Percentiles rank a stretch among this genome's conserved stretches.
phyloP scores from a whole-genome alignment of 2,329 filamentous ascomycete genomes.

The Tetracladium maxilliforme region DNA sequence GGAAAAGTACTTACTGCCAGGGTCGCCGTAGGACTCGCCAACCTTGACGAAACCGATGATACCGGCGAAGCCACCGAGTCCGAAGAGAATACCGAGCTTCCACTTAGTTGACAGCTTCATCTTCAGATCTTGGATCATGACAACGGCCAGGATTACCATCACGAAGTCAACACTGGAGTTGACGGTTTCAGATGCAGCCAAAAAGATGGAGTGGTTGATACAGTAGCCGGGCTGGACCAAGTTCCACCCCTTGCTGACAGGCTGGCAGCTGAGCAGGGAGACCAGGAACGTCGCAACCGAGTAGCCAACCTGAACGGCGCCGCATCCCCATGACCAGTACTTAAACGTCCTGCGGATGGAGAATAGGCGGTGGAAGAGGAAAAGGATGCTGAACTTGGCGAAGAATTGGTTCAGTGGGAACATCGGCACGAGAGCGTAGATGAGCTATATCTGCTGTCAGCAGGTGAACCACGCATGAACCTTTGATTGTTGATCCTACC shows the following conservation, averaged over 20 bases:
- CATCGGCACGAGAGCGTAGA: neutral
- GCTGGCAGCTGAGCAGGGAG: neutral
- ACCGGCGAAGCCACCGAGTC: conserved; percentile 3
- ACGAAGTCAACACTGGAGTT: neutral
- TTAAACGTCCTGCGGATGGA: conserved; percentile 2
- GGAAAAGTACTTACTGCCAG: too few species aligned
- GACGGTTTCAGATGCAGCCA: neutral
- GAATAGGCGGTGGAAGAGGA: conserved; percentile 5
- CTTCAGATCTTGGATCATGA: neutral
- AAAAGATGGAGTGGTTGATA: neutral
- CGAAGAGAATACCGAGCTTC: conserved; percentile 3
- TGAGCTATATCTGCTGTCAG: neutral
- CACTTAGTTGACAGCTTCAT: neutral
- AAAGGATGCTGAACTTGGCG: conserved; percentile 4
- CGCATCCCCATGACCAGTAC: neutral
- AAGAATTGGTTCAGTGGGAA: conserved; percentile 2
- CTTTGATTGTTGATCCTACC: neutral
- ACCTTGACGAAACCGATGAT: conserved; percentile 5
- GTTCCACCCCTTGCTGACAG: neutral
- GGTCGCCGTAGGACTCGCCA: conserved; percentile 2
- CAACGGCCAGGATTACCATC: neutral
- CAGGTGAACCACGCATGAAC: neutral
- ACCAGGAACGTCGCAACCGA: neutral
- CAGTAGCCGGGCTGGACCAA: neutral
- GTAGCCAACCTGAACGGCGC: neutral